phyloP scores from a whole-genome alignment of 371 early-diverging fungal genomes.

The Rhizopus sp. region DNA sequence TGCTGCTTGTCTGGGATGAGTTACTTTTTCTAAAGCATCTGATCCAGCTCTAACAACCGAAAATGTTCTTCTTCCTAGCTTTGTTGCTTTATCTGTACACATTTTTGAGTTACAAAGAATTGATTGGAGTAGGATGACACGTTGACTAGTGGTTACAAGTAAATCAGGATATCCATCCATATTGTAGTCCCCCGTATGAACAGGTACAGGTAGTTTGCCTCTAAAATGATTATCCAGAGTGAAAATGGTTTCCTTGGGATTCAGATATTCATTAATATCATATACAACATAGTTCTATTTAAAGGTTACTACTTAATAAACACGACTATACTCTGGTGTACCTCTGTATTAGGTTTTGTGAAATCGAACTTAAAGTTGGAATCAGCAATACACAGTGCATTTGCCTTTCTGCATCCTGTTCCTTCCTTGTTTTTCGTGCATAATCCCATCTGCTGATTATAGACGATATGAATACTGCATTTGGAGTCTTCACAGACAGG shows the following conservation, averaged over 20 bases:
- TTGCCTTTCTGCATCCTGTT: constrained; percentile 60
- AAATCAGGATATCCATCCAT: constrained; percentile 92
- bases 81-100: constrained; percentile 48
- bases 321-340: constrained; percentile 17
- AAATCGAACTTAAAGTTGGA: constrained; percentile 70
- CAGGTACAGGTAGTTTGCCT: constrained; percentile 59
- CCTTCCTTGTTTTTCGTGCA: constrained; percentile 56
- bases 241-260: constrained; percentile 50
- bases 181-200: constrained; percentile 79
- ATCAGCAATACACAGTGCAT: constrained; percentile 76
- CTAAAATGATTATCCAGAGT: constrained; percentile 51
- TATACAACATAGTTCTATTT: constrained; percentile 49
- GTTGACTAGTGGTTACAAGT: constrained; percentile 58
- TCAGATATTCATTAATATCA: constrained; percentile 46
- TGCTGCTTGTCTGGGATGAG: constrained; percentile 61
- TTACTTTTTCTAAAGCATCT: constrained; percentile 50
- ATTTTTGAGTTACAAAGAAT: constrained; percentile 50
- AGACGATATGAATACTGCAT: constrained; percentile 76
- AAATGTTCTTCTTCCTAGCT: constrained; percentile 58
- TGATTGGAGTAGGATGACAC: constrained; percentile 62
- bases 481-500: constrained; percentile 57
- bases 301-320: neutral
- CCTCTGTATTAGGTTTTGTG: constrained; percentile 41
- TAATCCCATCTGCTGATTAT: constrained; percentile 83
- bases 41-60: constrained; percentile 60